Conservation (phyloP, 2,329 filamentous ascomycete genomes). For the Pseudocercospora musae region DNA sequence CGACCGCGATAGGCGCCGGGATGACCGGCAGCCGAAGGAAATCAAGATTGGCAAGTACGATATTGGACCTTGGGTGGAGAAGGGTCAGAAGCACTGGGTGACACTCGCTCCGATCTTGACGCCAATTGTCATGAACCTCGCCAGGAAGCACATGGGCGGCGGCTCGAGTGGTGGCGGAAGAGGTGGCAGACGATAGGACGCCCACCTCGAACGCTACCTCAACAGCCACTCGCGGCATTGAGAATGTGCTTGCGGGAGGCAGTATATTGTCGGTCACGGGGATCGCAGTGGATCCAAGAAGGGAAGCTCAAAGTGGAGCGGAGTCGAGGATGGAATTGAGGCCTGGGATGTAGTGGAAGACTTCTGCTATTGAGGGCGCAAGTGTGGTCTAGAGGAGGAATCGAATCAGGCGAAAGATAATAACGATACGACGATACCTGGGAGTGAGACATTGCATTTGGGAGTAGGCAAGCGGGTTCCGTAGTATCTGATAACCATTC, state of each 20-base stretch:
- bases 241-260: not conserved
- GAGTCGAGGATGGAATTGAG: not conserved
- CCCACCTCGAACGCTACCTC: not conserved
- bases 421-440: not conserved
- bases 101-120: slow-evolving; percentile 33
- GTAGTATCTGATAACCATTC: not conserved
- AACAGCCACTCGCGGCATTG: slow-evolving; percentile 1
- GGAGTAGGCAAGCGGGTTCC: not conserved
- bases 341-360: not conserved
- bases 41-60: slow-evolving; percentile 35
- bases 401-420: not conserved
- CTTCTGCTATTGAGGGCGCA: not conserved
- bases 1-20: slow-evolving; percentile 21
- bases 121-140: slow-evolving; percentile 31
- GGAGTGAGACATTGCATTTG: not conserved
- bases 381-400: not conserved
- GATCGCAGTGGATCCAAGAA: not conserved
- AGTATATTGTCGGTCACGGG: not conserved
- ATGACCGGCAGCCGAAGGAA: slow-evolving; percentile 24
- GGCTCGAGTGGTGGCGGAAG: slow-evolving; percentile 2
- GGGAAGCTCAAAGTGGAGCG: not conserved
- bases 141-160: slow-evolving; percentile 19
- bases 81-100: slow-evolving; percentile 35
- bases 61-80: slow-evolving; percentile 33
- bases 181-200: slow-evolving; percentile 3